Evolutionary conservation across 164 flowering plant genomes (phyloP).

Genomic region (Sedum album): DNA sequence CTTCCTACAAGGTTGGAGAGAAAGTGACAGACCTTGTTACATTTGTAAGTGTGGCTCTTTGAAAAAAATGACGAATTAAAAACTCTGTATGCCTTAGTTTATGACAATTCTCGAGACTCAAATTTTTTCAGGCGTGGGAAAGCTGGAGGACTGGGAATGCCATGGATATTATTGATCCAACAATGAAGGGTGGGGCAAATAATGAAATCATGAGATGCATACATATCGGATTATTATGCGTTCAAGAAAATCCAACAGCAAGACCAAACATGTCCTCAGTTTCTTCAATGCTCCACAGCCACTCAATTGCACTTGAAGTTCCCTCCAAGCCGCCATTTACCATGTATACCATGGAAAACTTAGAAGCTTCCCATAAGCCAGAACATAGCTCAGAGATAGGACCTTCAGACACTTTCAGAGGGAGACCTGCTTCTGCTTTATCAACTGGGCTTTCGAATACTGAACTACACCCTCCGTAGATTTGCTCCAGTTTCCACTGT

Average conservation of each 20-base stretch:
- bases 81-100: background rate
- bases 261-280: slow-evolving; percentile 33
- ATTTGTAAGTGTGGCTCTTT: background rate
- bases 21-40: background rate
- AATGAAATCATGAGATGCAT: slow-evolving; percentile 22
- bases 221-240: slow-evolving; percentile 30
- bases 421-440: background rate
- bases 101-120: too few relatives aligned
- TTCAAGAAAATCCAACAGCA: slow-evolving; percentile 20
- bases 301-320: slow-evolving; percentile 13
- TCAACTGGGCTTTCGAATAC: slow-evolving; percentile 4
- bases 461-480: slow-evolving; percentile 10
- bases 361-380: background rate
- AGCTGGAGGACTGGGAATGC: slow-evolving; percentile 21
- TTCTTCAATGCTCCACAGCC: slow-evolving; percentile 20
- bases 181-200: slow-evolving; percentile 5
- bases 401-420: background rate
- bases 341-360: background rate
- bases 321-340: slow-evolving; percentile 21
- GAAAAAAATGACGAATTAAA: background rate
- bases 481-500: background rate
- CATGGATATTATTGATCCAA: slow-evolving; percentile 17
- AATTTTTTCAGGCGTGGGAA: slow-evolving; percentile 25
- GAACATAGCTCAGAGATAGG: background rate
- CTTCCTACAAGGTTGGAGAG: background rate